A percentile compares a stretch with the other conserved stretches of the same genome.
Conservation (phyloP, 345 rosid genomes). For the Schrenkiella parvula region DNA sequence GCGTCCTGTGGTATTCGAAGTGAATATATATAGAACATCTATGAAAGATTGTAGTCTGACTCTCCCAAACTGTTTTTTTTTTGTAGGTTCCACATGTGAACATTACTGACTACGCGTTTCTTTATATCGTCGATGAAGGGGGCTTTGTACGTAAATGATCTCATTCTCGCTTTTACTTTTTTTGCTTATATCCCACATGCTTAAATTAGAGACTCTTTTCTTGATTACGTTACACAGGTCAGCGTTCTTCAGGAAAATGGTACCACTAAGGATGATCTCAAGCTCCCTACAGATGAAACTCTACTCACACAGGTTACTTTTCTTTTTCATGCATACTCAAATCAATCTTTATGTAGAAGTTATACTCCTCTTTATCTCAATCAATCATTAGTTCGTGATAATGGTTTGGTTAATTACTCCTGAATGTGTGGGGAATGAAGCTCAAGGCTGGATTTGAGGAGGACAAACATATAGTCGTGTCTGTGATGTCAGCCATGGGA, state of each 20-base stretch:
- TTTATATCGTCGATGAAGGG: background rate
- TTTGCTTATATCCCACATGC: background rate
- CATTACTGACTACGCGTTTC: background rate
- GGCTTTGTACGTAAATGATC: background rate
- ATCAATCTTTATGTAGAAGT: background rate
- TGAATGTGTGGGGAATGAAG: background rate
- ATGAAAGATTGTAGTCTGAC: background rate
- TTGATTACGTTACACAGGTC: background rate
- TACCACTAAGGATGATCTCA: background rate
- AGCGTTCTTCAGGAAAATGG: background rate
- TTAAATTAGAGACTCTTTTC: background rate
- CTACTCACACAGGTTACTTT: background rate
- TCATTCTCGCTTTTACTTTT: background rate
- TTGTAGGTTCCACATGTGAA: background rate
- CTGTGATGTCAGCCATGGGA: background rate
- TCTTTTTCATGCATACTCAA: background rate
- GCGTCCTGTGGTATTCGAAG: background rate
- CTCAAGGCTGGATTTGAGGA: background rate
- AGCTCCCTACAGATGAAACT: background rate
- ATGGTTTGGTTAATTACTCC: background rate
- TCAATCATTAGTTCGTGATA: background rate
- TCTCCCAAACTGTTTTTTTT: background rate
- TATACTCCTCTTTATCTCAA: background rate
- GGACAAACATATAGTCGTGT: background rate
- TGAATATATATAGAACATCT: background rate